Evolutionary conservation across 2,329 filamentous ascomycete genomes (phyloP), one percentile per base, ranked within the genome.

Genomic region (Aspergillus arachidicola): DNA sequence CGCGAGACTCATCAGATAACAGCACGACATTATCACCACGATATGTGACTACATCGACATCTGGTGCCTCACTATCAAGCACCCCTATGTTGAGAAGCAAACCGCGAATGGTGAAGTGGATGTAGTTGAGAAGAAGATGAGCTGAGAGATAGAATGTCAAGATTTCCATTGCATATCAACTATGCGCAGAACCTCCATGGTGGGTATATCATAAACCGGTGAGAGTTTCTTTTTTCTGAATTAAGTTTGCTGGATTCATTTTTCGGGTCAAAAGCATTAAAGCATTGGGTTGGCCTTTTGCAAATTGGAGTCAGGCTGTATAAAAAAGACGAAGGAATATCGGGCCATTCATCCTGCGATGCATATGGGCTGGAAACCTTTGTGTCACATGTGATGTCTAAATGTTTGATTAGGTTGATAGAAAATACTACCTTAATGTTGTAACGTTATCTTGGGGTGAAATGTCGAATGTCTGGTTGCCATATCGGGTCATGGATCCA

Each of bases 21-120:
- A 84, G 83, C 79, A 96, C 36, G 95, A 98, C 76, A 94, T 98
- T 61, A 97, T 99, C 69, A 93, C 95, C 64, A 96, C 93, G 34
- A 98, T 99, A 71, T 99, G 95, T 80, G 95, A 99, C 77, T 97
- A 96, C 77, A 85, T 98, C 65, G 95, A 99, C 76, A 99, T 99
- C 69, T 98, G 93, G 93, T 99, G 95, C 76, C 83, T 99, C 76
- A 96, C 92, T 1, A 99, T 99, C 81, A 99, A 99, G 86, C 89
- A 98, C 72, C 87, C 87, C 0, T 83, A 84, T 64, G 75, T 82
- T 41, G 81, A 83, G 61, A 70, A 76, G 61, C 66, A 72, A 58
- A 46, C 61, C 21, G 66, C 68, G 36, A 75, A 72, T 57, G 70
- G 67, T 26, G 50, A 68, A 23, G 63, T 64, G 6, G 65, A 71